Percentiles rank a stretch among this genome's conserved stretches.
These are phyloP conservation scores for Mycothermus thermophilus DNA, from an alignment of 495 filamentous ascomycete species.

Conservation along the genomic window DNA sequence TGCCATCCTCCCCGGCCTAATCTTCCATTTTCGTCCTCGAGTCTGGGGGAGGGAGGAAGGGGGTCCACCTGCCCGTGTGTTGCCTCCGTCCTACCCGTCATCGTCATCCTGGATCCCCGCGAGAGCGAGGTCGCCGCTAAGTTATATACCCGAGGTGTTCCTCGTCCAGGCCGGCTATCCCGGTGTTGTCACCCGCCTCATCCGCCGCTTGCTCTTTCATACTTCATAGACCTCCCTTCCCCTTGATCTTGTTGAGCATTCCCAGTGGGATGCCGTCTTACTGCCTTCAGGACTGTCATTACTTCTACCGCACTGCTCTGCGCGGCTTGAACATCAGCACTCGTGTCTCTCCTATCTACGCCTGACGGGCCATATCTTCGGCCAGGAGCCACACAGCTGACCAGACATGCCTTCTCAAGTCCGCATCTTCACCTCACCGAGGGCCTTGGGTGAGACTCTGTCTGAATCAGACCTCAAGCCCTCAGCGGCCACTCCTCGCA, in stretches of 20 bases:
- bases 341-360: slow-evolving; percentile 57
- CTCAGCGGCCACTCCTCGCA: slow-evolving; percentile 15
- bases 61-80: neutral
- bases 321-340: slow-evolving; percentile 70
- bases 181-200: neutral
- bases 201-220: neutral
- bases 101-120: slow-evolving; percentile 3
- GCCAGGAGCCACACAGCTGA: slow-evolving; percentile 22
- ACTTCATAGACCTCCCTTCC: slow-evolving; percentile 1
- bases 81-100: neutral
- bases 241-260: slow-evolving; percentile 5
- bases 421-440: slow-evolving; percentile 51
- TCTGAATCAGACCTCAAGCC: slow-evolving; percentile 22
- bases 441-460: slow-evolving; percentile 56
- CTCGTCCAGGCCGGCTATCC: slow-evolving; percentile 8
- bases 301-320: slow-evolving; percentile 79
- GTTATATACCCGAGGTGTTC: slow-evolving; percentile 13
- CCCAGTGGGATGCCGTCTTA: slow-evolving; percentile 60
- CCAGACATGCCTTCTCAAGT: slow-evolving; percentile 39
- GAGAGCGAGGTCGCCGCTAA: slow-evolving; percentile 1
- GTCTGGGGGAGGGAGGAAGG: neutral
- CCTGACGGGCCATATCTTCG: slow-evolving; percentile 34
- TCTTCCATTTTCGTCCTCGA: slow-evolving; percentile 1
- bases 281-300: slow-evolving; percentile 77
- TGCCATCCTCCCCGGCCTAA: neutral